Percentiles rank a stretch among this genome's conserved stretches.
Evolutionary conservation across 1,284 basidiomycete genomes (phyloP).

Genomic region (Inonotus obliquus): DNA sequence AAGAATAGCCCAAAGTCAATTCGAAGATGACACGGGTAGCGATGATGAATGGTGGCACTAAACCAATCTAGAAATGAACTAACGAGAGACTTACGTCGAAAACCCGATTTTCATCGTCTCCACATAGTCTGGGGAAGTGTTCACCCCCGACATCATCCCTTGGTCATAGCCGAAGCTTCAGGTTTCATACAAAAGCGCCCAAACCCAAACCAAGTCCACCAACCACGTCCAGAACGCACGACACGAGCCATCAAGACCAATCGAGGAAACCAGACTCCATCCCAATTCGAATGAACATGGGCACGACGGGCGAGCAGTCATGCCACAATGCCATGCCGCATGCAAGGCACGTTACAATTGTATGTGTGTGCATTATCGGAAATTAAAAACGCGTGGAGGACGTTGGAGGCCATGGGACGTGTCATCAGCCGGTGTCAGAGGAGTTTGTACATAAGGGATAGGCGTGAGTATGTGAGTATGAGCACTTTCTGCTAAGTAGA

Average conservation of each 20-base stretch:
- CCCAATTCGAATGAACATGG: not conserved
- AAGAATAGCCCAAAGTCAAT: not conserved
- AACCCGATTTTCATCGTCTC: constrained; percentile 39
- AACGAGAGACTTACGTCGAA: constrained; percentile 29
- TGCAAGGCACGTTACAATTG: not conserved
- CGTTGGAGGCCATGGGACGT: not conserved
- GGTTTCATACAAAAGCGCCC: constrained; percentile 27
- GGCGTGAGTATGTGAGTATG: not conserved
- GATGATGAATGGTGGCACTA: not conserved
- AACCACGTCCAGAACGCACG: not conserved
- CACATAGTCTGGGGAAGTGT: constrained; percentile 45
- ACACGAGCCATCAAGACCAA: not conserved
- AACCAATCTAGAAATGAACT: not conserved
- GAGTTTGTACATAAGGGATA: not conserved
- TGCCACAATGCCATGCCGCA: not conserved
- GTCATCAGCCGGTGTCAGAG: too few species aligned
- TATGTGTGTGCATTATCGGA: not conserved
- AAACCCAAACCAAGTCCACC: not conserved
- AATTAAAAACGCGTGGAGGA: not conserved
- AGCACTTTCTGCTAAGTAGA: not conserved
- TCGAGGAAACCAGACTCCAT: too few species aligned
- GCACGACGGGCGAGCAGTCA: not conserved
- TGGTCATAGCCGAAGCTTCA: constrained; percentile 52
- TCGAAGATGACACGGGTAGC: not conserved
- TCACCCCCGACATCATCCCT: constrained; percentile 53